Base-by-base conservation (phyloP, 306 rosid genomes). In the Vicia villosa region DNA sequence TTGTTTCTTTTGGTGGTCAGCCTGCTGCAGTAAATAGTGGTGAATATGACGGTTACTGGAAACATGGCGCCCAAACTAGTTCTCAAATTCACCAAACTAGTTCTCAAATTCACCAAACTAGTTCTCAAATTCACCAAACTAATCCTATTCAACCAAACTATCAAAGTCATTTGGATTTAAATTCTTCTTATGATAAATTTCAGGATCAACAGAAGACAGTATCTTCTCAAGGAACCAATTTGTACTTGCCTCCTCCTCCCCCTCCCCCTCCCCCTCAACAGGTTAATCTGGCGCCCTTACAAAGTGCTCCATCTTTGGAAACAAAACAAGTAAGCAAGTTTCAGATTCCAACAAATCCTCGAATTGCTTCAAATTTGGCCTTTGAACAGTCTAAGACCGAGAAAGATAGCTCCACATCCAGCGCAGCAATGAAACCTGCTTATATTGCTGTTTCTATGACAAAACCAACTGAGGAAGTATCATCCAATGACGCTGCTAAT, bases 281-380 rank as follows among this genome's bases (percentile, higher is more conserved):
- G 91, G 77, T 79, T 63, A 73, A 89, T 12, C 79, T 63, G 7
- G 19, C 47, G 63, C 82, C 86, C 30, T 43, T 83, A n/a, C 94
- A 83, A 81, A 73, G 68, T 81, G 85, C 69, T 72, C 79, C 86
- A 64, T 72, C 97, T 77, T 19, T 71, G 70, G 99, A 91, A 84
- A 62, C 84, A 12, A 90, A 76, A 80, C 84, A 86, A 80, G 84
- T 75, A 72, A 76, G 80, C 86, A 88, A 81, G 75, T 50, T 94
- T 85, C 99, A 95, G 90, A 95, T 95, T 80, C 99, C 91, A 30
- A 91, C 96, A 71, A 95, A 91, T 83, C 99, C 97, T 64, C 88
- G 99, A 83, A 89, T 95, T 59, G 94, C 95, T 71, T 89, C 95
- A 41, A 91, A 79, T 85, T 69, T 89, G 80, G 81, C 86, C 62